Evolutionary conservation across 345 rosid genomes (phyloP), one percentile per base, ranked within the genome.

Genomic region (Kandelia obovata): DNA sequence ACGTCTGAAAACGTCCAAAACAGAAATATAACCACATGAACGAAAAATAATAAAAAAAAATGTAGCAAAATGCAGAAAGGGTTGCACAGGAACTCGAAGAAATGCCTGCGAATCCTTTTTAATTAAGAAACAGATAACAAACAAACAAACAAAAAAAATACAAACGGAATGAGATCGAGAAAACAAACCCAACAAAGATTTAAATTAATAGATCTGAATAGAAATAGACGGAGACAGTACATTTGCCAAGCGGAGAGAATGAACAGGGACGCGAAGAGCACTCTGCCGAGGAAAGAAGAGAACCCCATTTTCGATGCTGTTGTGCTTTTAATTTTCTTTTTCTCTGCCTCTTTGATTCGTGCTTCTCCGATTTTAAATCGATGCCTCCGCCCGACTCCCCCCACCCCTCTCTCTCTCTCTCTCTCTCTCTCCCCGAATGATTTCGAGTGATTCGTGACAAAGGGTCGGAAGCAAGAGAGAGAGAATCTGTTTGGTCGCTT

Each of bases 231-330:
- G 25, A 68, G 53, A 34, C 47, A 59, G 72, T 59, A 92, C 96
- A 89, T 90, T 78, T 90, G 95, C 92, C 95, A 88, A 67, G 96
- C 92, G 63, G 96, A 90, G 81, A 92, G 96, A 75, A 90, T 84
- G 80, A 92, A 92, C 72, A 90, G 72, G 64, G 96, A 90, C 72
- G 98, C 90, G 73, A 92, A 90, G 70, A 92, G 91, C 71, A 92
- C 89, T 75, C 98, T 82, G 67, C 98, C 98, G 60, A 86, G 90
- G 62, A 92, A 92, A 46, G 96, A 92, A 83, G 82, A 81, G 83
- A 90, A 92, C 68, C 98, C 98, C 98, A 92, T 92, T 26, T 60
- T 70, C 49, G 49, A 43, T 15, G 5, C 13, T 43, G 49, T 43
- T 13, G 49, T 43, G 49, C 49, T 43, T 43, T 39, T 11, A 39